These are phyloP conservation scores for Dorcoceras hygrometricum DNA, from an alignment of 257 asterid species.

Conservation along the genomic window DNA sequence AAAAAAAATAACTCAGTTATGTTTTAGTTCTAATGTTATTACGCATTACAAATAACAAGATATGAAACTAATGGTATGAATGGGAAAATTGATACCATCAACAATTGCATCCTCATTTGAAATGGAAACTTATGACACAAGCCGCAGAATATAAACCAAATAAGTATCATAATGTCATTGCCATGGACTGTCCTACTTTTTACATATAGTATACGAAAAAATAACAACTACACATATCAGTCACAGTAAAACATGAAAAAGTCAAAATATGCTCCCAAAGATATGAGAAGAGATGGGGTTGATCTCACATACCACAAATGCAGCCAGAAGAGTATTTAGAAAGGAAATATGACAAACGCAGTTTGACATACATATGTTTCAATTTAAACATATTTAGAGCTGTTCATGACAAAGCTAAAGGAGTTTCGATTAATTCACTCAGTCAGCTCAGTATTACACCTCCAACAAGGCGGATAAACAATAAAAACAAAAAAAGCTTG, in stretches of 20 bases:
- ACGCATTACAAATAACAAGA: too few relatives aligned
- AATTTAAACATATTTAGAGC: neutral
- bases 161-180: neutral
- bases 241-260: neutral
- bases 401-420: neutral
- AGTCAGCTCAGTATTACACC: slow-evolving; percentile 1
- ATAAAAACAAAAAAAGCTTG: neutral
- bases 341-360: neutral
- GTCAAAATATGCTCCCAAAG: neutral
- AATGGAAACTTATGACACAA: neutral
- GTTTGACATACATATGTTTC: neutral
- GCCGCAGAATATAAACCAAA: neutral
- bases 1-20: too few relatives aligned
- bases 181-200: neutral
- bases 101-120: neutral
- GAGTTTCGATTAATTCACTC: slow-evolving; percentile 11
- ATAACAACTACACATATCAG: neutral
- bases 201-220: neutral
- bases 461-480: neutral
- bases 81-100: neutral
- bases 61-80: neutral
- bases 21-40: neutral
- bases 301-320: too few relatives aligned
- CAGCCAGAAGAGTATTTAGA: neutral
- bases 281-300: neutral